Evolutionary conservation across 768 basidiomycete genomes (phyloP).

Genomic region (Russula lepida): DNA sequence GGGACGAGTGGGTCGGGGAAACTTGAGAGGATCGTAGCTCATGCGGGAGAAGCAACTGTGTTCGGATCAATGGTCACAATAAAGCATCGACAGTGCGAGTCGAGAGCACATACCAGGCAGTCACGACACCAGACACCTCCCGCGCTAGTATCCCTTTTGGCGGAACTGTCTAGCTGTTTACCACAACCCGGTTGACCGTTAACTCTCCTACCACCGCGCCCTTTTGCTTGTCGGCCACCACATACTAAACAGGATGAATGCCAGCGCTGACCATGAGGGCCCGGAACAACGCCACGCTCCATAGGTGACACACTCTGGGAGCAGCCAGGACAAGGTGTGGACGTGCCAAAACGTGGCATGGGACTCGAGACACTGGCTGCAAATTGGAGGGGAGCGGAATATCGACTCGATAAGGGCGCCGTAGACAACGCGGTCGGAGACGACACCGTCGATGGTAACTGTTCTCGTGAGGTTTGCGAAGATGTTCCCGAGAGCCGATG

Average conservation of each 20-base stretch:
- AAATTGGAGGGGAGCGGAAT: constrained; percentile 34
- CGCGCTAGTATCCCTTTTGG: constrained; percentile 60
- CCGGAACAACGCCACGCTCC: constrained; percentile 80
- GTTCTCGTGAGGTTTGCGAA: constrained; percentile 1
- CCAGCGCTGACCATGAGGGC: constrained; percentile 77
- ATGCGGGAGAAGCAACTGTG: constrained; percentile 48
- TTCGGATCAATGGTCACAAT: constrained; percentile 8
- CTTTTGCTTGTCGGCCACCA: constrained; percentile 53
- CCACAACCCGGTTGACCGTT: constrained; percentile 68
- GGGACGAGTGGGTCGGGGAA: constrained; percentile 45
- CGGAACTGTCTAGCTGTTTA: constrained; percentile 76
- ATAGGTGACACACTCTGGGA: constrained; percentile 64
- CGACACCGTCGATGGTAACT: constrained; percentile 22
- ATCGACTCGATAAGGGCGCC: constrained; percentile 31
- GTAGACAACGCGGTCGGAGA: constrained; percentile 21
- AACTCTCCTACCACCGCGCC: constrained; percentile 38
- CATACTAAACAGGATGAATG: constrained; percentile 72
- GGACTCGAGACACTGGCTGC: constrained; percentile 30
- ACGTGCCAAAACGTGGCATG: constrained; percentile 51
- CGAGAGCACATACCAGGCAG: constrained; percentile 47
- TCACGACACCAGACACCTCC: constrained; percentile 73
- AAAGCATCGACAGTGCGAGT: background rate
- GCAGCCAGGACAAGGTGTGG: constrained; percentile 67
- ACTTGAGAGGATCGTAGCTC: constrained; percentile 41
- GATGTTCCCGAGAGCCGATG: constrained; percentile 13